Evolutionary conservation across 1,284 basidiomycete species (phyloP), one percentile per base, ranked within the genome.

Genomic region (Ganoderma meredithae): DNA sequence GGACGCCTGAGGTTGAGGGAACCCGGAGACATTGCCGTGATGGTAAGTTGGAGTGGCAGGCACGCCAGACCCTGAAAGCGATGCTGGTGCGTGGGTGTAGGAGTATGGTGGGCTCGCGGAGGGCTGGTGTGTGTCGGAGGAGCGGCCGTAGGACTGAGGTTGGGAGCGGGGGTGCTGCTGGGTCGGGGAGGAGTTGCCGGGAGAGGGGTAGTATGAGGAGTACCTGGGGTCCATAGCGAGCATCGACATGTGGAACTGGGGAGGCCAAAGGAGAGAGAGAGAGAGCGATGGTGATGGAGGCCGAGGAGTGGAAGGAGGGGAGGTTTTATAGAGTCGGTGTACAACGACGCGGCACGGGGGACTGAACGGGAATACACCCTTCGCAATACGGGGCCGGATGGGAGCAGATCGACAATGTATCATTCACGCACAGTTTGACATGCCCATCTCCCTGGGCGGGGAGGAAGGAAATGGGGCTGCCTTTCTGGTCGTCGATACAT

Each of bases 371-470:
- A 56, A 70, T 60, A 58, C 63, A 65, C 60, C 62, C 69, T 72
- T 72, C 71, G 67, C 64, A 63, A 63, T 63, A 67, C 67, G 69
- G 67, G 69, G 67, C 65, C 69, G 65, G 71, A 62, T 61, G 71
- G 71, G 71, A 69, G 65, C 69, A 72, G 71, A 72, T 72, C 71
- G 71, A 70, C 69, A 69, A 72, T 70, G 71, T 70, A 72, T 72
- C 71, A 72, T 67, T 63, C 63, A 64, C 69, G 65, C 67, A 61
- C 33, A 27, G 66, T 60, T 47, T 66, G 62, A 63, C 71, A 72
- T 72, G 67, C 60, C 71, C 39, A 65, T 56, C 36, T 60, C 58
- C 58, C 58, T 60, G 63, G 58, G 40, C 19, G 65, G 55, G 56
- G 58, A 55, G 69, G 63, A 69, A 49, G 60, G 63, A n/a, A 68